phyloP scores from a whole-genome alignment of 2,329 filamentous ascomycete genomes.

The Aureobasidium mangrovei region DNA sequence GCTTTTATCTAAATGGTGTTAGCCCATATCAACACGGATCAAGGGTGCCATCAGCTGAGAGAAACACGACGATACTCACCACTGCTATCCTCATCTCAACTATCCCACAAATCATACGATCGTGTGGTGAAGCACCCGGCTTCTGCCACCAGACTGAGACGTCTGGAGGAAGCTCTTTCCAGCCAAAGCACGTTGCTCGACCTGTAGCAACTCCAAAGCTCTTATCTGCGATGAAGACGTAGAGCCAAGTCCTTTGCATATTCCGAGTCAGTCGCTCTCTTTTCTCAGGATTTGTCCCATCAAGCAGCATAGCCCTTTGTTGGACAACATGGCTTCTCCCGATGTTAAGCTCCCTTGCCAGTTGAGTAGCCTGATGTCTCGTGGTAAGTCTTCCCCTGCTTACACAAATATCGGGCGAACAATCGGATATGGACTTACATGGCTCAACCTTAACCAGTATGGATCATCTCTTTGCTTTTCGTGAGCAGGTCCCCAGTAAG shows the following conservation, averaged over 20 bases:
- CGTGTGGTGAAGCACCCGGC: background rate
- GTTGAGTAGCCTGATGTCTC: background rate
- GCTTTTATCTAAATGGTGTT: too few species aligned
- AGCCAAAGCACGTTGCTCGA: background rate
- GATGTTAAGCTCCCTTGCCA: background rate
- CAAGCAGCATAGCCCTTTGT: background rate
- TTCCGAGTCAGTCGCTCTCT: background rate
- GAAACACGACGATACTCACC: background rate
- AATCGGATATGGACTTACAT: background rate
- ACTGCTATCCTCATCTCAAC: slow-evolving; percentile 3
- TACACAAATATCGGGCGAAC: background rate
- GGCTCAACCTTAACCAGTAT: slow-evolving; percentile 6
- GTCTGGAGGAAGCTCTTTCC: background rate
- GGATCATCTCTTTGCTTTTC: slow-evolving; percentile 6
- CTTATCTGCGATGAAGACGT: slow-evolving; percentile 6
- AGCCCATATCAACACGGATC: too few species aligned
- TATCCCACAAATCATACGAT: background rate
- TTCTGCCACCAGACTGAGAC: slow-evolving; percentile 8
- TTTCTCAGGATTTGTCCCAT: background rate
- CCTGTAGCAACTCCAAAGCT: slow-evolving; percentile 6
- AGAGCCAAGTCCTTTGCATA: slow-evolving; percentile 3
- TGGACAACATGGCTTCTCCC: background rate
- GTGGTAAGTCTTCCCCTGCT: too few species aligned
- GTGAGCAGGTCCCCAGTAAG: background rate
- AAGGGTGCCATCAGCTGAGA: background rate